phyloP scores from a whole-genome alignment of 352 stramenopile species.

The Achlya hypogyna region DNA sequence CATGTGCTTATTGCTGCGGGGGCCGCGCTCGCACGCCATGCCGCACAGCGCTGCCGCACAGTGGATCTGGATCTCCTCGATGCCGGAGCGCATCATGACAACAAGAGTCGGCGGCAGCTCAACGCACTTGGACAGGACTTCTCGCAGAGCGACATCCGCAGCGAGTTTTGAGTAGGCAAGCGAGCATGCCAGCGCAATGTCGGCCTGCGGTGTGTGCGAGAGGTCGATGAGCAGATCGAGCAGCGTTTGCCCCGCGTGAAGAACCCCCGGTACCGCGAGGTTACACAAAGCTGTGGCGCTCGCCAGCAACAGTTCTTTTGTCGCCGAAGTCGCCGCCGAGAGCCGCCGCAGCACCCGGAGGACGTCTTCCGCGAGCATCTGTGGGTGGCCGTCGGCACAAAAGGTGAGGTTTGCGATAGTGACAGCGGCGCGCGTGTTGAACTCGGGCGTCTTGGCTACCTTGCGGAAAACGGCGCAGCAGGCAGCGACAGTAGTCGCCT shows the following conservation, averaged over 20 bases:
- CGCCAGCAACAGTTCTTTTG: slow-evolving; percentile 53
- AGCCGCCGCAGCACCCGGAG: slow-evolving; percentile 58
- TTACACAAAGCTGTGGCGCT: slow-evolving; percentile 73
- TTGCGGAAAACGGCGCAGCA: slow-evolving; percentile 59
- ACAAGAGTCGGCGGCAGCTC: slow-evolving; percentile 71
- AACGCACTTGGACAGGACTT: slow-evolving; percentile 48
- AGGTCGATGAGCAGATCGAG: slow-evolving; percentile 75
- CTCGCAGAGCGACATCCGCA: slow-evolving; percentile 41
- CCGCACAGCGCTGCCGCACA: slow-evolving; percentile 82
- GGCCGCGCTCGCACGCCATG: slow-evolving; percentile 53
- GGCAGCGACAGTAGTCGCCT: slow-evolving; percentile 49
- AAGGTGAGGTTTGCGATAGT: slow-evolving; percentile 72
- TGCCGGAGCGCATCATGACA: slow-evolving; percentile 82
- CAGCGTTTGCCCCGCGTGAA: slow-evolving; percentile 43
- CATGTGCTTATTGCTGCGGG: slow-evolving; percentile 50
- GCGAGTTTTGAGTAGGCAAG: slow-evolving; percentile 73
- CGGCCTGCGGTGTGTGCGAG: slow-evolving; percentile 45
- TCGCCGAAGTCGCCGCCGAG: slow-evolving; percentile 35
- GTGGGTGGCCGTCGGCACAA: slow-evolving; percentile 40
- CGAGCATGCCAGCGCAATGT: slow-evolving; percentile 62
- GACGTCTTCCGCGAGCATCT: slow-evolving; percentile 56
- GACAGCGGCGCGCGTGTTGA: slow-evolving; percentile 50
- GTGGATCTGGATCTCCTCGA: slow-evolving; percentile 85
- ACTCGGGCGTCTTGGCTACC: slow-evolving; percentile 50
- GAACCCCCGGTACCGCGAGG: slow-evolving; percentile 48